These are phyloP conservation scores for Maudiozyma humilis DNA, from an alignment of 1,139 yeast species.

Conservation along the genomic window DNA sequence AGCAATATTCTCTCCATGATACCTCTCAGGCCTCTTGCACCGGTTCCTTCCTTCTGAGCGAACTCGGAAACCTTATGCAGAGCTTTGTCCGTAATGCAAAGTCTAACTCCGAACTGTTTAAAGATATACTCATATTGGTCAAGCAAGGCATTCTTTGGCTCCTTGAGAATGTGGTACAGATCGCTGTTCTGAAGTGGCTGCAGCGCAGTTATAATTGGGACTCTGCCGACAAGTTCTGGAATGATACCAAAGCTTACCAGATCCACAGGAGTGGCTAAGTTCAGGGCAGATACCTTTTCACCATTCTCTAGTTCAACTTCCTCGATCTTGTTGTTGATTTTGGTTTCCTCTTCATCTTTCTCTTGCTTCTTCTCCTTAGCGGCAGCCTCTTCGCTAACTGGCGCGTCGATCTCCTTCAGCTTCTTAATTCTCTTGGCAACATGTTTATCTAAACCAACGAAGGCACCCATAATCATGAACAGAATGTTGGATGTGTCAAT, in stretches of 20 bases:
- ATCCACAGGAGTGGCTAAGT: constrained; percentile 40
- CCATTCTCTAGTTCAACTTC: constrained; percentile 33
- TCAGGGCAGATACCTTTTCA: constrained; percentile 34
- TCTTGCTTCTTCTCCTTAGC: constrained; percentile 2
- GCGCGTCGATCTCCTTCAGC: constrained; percentile 10
- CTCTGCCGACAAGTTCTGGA: constrained; percentile 48
- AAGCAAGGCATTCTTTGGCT: constrained; percentile 44
- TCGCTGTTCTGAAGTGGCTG: constrained; percentile 38
- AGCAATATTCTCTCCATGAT: constrained; percentile 43
- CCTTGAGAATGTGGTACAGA: constrained; percentile 39
- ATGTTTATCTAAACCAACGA: constrained; percentile 44
- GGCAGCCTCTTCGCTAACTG: constrained; percentile 5
- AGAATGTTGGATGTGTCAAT: constrained; percentile 45
- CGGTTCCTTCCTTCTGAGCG: constrained; percentile 43
- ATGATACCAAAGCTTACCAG: constrained; percentile 42
- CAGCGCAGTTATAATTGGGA: constrained; percentile 43
- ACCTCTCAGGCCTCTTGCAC: constrained; percentile 47
- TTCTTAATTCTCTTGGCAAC: constrained; percentile 33
- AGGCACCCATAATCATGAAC: constrained; percentile 49
- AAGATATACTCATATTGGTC: constrained; percentile 44
- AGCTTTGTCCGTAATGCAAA: constrained; percentile 41
- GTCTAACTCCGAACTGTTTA: constrained; percentile 40
- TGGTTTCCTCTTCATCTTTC: constrained; percentile 9
- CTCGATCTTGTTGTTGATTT: constrained; percentile 25
- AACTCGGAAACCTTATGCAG: constrained; percentile 38